A percentile compares a stretch with the other conserved stretches of the same genome.
Conservation (phyloP, 2,329 filamentous ascomycete genomes). For the Ceratocystis ficicola region DNA sequence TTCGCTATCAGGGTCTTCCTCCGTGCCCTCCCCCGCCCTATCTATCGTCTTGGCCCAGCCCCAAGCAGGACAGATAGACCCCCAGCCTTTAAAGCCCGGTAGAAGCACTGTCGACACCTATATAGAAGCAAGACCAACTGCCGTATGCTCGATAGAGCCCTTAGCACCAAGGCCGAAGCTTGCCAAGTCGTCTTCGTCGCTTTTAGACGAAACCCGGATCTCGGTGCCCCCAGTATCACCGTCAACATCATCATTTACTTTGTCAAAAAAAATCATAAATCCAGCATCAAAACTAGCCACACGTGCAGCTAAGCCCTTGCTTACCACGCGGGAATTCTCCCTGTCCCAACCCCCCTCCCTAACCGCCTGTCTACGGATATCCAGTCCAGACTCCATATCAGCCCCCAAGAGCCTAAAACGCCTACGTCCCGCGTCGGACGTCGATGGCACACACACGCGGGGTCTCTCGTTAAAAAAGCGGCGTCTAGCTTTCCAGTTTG, state of each 20-base stretch:
- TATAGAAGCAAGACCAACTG: not conserved
- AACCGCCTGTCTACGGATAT: not conserved
- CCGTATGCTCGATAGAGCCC: not conserved
- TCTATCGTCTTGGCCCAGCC: not conserved
- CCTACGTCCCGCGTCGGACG: conserved; percentile 41
- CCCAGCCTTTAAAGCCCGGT: not conserved
- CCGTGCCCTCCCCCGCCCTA: not conserved
- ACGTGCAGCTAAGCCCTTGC: not conserved
- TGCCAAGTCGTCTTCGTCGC: not conserved
- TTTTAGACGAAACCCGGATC: not conserved
- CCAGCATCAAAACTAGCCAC: not conserved
- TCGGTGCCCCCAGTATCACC: not conserved
- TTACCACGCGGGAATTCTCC: not conserved
- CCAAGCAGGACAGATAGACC: not conserved
- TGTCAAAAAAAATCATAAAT: not conserved
- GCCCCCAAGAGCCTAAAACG: conserved; percentile 35
- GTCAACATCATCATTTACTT: not conserved
- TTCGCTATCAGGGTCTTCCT: not conserved
- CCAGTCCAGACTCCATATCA: not conserved
- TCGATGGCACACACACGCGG: conserved; percentile 45
- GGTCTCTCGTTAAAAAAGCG: conserved; percentile 52
- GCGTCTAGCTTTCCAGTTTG: conserved; percentile 47
- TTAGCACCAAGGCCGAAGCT: not conserved
- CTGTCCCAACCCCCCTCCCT: not conserved
- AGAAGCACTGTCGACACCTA: not conserved